Evolutionary conservation across 768 basidiomycete genomes (phyloP), one percentile per base, ranked within the genome.

Genomic region (Lepiota subincarnata): DNA sequence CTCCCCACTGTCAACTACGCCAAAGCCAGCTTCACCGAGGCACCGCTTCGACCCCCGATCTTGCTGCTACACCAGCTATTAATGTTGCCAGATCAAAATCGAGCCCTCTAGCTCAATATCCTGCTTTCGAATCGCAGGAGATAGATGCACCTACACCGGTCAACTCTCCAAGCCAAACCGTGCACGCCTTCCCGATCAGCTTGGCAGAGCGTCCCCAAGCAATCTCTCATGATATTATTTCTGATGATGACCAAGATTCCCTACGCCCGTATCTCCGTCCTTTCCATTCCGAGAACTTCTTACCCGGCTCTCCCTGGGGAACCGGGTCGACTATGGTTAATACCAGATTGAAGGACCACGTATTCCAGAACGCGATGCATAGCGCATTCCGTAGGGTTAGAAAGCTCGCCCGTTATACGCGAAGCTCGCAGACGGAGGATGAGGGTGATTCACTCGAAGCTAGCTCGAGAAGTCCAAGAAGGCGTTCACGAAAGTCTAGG

Each of bases 251-350:
- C 18, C 67, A 64, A 12, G 45, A 46, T 10, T 55, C 58, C 36
- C 56, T 61, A 37, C 73, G 70, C 18, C 76, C 74, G 3, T 65
- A 63, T 18, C 60, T 81, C 7, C 67, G 73, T 7, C 58, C 71
- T 4, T 78, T 74, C 57, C 62, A 61, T 55, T 77, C 77, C 14
- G 77, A 80, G 39, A 65, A 68, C 45, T 54, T 59, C 4, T 56
- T 71, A n/a, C 69, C 71, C 10, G 71, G 74, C 16, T 73, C 75
- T 11, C 78, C 78, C 42, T 80, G 79, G 74, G 96, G 95, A 2
- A 89, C 87, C 1, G 96, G 96, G 1, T 92, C 89, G 12, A 98
- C 97, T 4, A 80, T 86, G 49, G 94, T 98, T 55, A 98, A 99
- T 68, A 92, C 89, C 36, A 90, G 83, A 66, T 74, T 99, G 54